Evolutionary conservation across 2,329 filamentous ascomycete species (phyloP), one percentile per base, ranked within the genome.

Genomic region (Penicillium janthinellum): DNA sequence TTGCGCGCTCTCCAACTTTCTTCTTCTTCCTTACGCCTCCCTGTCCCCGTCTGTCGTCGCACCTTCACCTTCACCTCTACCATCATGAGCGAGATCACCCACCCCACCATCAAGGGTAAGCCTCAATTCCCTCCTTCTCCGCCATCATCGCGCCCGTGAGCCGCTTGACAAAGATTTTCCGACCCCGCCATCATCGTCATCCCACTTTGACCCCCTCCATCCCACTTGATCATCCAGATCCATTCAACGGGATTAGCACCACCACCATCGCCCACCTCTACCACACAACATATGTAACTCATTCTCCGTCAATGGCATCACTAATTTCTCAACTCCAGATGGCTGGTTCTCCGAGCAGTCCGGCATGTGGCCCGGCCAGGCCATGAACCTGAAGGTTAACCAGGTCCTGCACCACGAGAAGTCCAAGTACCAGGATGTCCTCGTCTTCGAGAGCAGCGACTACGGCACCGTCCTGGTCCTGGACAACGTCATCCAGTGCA

Each of bases 321-420:
- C 49, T 52, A 39, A 52, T 14, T 20, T 6, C 39, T 20, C 31
- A 38, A 63, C 58, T 50, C 38, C 57, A 96, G 95, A 98, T 96
- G 95, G 94, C 83, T 99, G 95, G 95, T 99, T 99, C 90, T 91
- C 92, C 80, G 95, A 99, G 84, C 93, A 96, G 82, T 96, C 91
- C 71, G 84, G 95, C 76, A 98, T 99, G 94, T 99, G 95, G 95
- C 94, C 95, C 64, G 92, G 95, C 78, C 95, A 98, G 84, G 95
- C 95, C 78, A 98, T 98, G 94, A 97, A 91, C 70, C 89, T 96
- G 77, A 92, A 91, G 81, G 95, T 99, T 81, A 94, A 99, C 79
- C 91, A 97, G 84, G 89, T 99, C 75, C 85, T 99, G 65, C 93
- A 97, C 86, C 94, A 98, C 84, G 95, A 99, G 84, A 98, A 97